Evolutionary conservation across 2,329 filamentous ascomycete species (phyloP).

Genomic region (Dryadomyces quercivorus): DNA sequence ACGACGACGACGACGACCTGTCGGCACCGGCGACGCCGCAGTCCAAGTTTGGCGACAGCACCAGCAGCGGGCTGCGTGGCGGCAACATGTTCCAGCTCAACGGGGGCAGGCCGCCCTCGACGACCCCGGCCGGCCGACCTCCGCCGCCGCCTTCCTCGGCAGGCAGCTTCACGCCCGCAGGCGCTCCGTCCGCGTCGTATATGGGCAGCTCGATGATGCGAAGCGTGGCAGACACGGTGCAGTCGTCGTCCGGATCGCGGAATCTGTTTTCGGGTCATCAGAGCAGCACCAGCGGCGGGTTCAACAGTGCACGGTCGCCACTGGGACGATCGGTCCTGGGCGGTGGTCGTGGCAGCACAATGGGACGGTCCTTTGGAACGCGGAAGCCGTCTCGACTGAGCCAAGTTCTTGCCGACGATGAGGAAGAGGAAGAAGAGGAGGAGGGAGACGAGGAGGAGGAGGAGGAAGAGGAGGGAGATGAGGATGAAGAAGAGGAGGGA

Average conservation of each 20-base stretch:
- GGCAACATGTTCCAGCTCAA: constrained; percentile 25
- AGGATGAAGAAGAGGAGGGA: constrained; percentile 11
- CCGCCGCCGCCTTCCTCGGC: constrained; percentile 38
- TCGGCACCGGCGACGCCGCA: constrained; percentile 10
- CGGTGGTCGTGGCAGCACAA: neutral
- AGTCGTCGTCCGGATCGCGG: constrained; percentile 2
- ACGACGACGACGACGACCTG: constrained; percentile 11
- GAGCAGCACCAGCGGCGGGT: constrained; percentile 17
- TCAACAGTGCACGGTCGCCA: constrained; percentile 22
- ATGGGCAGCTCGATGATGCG: constrained; percentile 42
- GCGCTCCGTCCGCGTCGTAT: constrained; percentile 42
- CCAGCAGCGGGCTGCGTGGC: neutral
- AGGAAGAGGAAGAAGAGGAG: constrained; percentile 25
- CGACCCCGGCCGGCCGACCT: constrained; percentile 32
- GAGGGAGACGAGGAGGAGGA: constrained; percentile 26
- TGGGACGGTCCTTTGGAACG: neutral
- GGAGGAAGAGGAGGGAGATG: constrained; percentile 28
- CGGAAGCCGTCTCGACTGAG: constrained; percentile 40
- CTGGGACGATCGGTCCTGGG: constrained; percentile 35
- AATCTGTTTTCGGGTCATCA: constrained; percentile 5
- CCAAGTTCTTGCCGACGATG: constrained; percentile 25
- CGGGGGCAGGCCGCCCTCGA: constrained; percentile 30
- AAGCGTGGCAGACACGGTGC: constrained; percentile 13
- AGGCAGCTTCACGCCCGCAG: constrained; percentile 42
- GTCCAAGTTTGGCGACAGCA: neutral